Evolutionary conservation across 768 basidiomycete genomes (phyloP).

Genomic region (Amanita rubescens): DNA sequence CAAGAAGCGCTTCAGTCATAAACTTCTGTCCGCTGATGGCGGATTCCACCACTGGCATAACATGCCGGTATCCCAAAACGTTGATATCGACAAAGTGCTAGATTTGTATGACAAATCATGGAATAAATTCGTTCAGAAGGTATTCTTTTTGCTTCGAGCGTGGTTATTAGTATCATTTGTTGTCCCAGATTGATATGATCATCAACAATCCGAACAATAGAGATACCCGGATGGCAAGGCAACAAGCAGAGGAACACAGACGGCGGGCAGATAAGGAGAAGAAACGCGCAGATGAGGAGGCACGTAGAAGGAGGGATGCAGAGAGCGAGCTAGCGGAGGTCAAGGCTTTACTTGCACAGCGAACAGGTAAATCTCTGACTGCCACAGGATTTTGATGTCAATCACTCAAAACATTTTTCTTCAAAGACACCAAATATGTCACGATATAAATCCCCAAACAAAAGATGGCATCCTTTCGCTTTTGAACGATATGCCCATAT

Average conservation of each 20-base stretch:
- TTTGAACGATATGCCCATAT: too few relatives aligned
- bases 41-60: neutral
- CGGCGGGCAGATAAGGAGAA: neutral
- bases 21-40: neutral
- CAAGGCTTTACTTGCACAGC: neutral
- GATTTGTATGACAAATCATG: neutral
- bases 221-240: neutral
- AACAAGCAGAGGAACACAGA: neutral
- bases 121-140: neutral
- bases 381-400: too few relatives aligned
- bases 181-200: neutral
- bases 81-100: neutral
- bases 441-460: too few relatives aligned
- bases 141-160: neutral
- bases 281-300: neutral
- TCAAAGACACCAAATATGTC: too few relatives aligned
- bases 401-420: too few relatives aligned
- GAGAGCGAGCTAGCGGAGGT: neutral
- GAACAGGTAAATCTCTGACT: too few relatives aligned
- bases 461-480: too few relatives aligned
- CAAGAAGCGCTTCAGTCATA: neutral
- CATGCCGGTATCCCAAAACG: neutral
- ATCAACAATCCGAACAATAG: neutral
- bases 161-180: neutral
- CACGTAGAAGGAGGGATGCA: neutral